Conservation (phyloP, 192 early-diverging fungal species). For the Rhizophagus prolifer region DNA sequence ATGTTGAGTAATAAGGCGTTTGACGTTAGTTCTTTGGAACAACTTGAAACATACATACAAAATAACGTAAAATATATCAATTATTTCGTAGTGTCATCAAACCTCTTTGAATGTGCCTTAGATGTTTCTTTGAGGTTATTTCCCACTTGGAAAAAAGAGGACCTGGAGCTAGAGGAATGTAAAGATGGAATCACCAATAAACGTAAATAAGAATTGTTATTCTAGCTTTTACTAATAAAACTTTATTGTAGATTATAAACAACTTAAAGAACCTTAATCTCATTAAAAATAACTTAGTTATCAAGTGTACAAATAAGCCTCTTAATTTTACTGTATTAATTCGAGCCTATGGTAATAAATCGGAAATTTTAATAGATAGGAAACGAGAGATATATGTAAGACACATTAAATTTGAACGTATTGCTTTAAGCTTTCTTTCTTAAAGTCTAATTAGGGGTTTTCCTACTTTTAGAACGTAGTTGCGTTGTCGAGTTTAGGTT, state of each 20-base stretch:
- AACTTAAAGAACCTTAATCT: no score
- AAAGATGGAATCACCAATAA: conserved; percentile 86
- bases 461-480: conserved; percentile 69
- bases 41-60: not conserved
- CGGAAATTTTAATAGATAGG: conserved; percentile 86
- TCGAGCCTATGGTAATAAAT: conserved; percentile 85
- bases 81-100: conserved; percentile 53
- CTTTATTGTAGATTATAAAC: no score
- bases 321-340: conserved; percentile 69
- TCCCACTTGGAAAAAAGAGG: conserved; percentile 56
- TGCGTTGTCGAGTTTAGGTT: conserved; percentile 62
- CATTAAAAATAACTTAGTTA: conserved; percentile 42
- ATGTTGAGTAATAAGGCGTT: not conserved
- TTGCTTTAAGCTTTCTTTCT: not conserved
- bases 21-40: not conserved
- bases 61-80: conserved; percentile 36
- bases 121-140: conserved; percentile 56
- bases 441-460: not conserved
- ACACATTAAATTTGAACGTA: not conserved
- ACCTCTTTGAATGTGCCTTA: conserved; percentile 65
- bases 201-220: conserved; percentile 39
- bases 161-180: conserved; percentile 64
- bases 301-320: conserved; percentile 65
- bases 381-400: conserved; percentile 84
- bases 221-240: not conserved